Percentiles rank a stretch among this genome's conserved stretches.
Conservation (phyloP, 2,329 filamentous ascomycete species). For the Sclerotinia subarctica region DNA sequence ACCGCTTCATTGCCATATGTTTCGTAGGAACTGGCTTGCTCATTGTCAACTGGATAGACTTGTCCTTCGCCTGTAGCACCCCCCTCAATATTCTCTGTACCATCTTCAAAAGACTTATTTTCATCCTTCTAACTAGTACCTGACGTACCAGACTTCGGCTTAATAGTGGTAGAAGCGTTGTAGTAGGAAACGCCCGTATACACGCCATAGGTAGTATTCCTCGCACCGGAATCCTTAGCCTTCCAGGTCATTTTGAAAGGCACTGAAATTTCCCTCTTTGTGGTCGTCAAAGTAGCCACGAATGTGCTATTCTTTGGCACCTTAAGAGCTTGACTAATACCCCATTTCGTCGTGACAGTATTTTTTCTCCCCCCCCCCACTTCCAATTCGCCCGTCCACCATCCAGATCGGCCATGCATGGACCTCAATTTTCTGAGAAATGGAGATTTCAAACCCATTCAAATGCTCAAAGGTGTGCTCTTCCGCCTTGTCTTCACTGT, state of each 20-base stretch:
- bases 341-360: conserved; percentile 5
- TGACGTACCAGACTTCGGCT: not conserved
- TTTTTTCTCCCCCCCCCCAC: conserved; percentile 3
- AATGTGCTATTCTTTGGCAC: not conserved
- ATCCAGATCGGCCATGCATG: not conserved
- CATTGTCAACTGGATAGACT: not conserved
- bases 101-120: not conserved
- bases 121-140: not conserved
- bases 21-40: not conserved
- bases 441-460: not conserved
- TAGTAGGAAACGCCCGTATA: conserved; percentile 1
- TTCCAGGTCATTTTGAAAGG: not conserved
- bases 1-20: not conserved
- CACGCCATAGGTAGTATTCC: not conserved
- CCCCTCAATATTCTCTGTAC: not conserved
- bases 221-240: conserved; percentile 1
- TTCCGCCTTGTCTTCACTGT: conserved; percentile 4
- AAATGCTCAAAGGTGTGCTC: conserved; percentile 1
- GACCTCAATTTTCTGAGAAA: not conserved
- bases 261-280: not conserved
- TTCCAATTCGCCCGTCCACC: not conserved
- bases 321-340: conserved; percentile 13
- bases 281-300: conserved; percentile 4
- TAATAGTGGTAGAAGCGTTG: not conserved
- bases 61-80: not conserved